A percentile compares a stretch with the other conserved stretches of the same genome.
Evolutionary conservation across 2,329 filamentous ascomycete species (phyloP).

Genomic region (Cryphonectria carpinicola): DNA sequence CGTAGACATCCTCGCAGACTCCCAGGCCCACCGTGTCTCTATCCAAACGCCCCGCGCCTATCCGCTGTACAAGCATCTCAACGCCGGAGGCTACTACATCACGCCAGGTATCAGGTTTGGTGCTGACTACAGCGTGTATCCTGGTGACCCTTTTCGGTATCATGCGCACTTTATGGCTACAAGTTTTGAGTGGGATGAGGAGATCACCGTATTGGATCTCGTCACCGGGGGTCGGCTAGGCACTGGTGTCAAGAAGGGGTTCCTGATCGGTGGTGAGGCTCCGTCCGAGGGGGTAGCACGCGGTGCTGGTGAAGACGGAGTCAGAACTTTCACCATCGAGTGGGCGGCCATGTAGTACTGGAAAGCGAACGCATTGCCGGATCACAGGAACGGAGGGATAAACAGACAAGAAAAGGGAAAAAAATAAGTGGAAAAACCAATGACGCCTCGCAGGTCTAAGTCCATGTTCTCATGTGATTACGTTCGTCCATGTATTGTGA

Average conservation of each 20-base stretch:
- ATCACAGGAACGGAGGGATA: constrained; percentile 1
- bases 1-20: constrained; percentile 36
- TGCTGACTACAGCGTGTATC: constrained; percentile 92
- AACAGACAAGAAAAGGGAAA: constrained; percentile 15
- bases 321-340: constrained; percentile 83
- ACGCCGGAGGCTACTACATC: constrained; percentile 80
- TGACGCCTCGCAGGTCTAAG: background rate
- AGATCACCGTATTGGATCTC: constrained; percentile 82
- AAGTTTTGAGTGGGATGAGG: constrained; percentile 84
- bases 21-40: constrained; percentile 21
- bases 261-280: constrained; percentile 76
- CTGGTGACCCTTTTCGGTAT: constrained; percentile 90
- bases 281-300: constrained; percentile 35
- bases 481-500: background rate
- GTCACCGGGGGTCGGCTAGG: constrained; percentile 86
- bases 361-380: background rate
- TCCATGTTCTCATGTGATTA: constrained; percentile 9
- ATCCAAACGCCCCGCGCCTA: constrained; percentile 57
- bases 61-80: constrained; percentile 79
- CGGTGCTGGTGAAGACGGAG: constrained; percentile 41
- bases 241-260: constrained; percentile 95
- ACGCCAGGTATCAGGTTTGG: constrained; percentile 94
- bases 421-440: background rate
- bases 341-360: constrained; percentile 84
- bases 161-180: constrained; percentile 92